Evolutionary conservation across 2,329 filamentous ascomycete genomes (phyloP), one percentile per base, ranked within the genome.

Genomic region (Botrytis deweyae): DNA sequence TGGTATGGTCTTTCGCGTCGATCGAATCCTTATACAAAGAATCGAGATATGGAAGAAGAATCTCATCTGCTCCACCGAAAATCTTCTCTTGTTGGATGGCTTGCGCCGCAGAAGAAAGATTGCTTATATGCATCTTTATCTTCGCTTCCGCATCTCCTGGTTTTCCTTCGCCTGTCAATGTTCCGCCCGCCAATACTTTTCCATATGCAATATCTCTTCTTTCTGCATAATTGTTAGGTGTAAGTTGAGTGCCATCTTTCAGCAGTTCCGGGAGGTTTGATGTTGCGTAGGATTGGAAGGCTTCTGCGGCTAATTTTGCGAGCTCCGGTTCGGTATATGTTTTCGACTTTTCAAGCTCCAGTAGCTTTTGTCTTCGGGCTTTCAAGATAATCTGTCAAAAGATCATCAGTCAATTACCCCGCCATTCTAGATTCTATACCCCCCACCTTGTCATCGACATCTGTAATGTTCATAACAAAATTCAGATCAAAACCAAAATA

Each of bases 11-110:
- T 73, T 84, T 85, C 1, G 88, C 88, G 78, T 90, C 88, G 75
- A 91, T 87, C 0, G 85, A 87, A 79, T 89, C 87, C 81, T 88
- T 89, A 81, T 90, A 88, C 6, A 90, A 81, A 16, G 87, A 88
- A 80, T 98, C 95, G 29, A 98, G 87, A 80, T 95, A 96, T 0
- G 94, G 93, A 20, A 96, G 85, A 12, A 98, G 84, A 33, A 97
- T 89, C 76, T 90, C 88, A 76, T 90, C 88, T 42, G 86, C 85
- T 46, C 86, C 86, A 1, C 86, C 86, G 79, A 89, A 89, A 33
- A 88, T 82, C 65, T 84, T 82, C 59, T 84, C 83, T n/a, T 82
- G 81, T 63, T 83, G 82, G 72, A 90, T 86, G 10, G 87, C 85
- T 70, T 81, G 78, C 3, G 85, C 84, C 0, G 88, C 88, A 36